Conservation (phyloP, 371 early-diverging fungal species). For the Gilbertella persicaria region DNA sequence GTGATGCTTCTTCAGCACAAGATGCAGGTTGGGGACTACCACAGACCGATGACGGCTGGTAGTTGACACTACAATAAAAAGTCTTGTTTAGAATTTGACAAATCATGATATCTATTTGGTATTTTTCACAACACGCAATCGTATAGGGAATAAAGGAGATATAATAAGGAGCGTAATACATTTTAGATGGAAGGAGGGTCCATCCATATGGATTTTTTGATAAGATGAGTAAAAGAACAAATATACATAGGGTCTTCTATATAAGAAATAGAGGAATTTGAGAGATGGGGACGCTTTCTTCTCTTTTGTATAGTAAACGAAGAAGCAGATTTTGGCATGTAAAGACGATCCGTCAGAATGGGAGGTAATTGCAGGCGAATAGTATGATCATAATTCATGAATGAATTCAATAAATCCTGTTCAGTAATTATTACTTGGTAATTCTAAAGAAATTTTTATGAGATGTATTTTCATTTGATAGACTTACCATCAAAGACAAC, state of each 20-base stretch:
- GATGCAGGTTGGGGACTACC: constrained; percentile 26
- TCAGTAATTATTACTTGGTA: constrained; percentile 11
- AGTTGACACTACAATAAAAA: neutral
- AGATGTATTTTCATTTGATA: neutral
- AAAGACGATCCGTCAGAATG: constrained; percentile 4
- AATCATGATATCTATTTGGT: neutral
- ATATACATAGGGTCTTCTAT: too few species aligned
- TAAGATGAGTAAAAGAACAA: too few species aligned
- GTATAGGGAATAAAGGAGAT: too few species aligned
- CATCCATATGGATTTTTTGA: too few species aligned
- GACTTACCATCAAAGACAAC: constrained; percentile 60
- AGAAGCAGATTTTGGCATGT: constrained; percentile 11
- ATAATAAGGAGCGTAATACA: too few species aligned
- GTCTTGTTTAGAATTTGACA: neutral
- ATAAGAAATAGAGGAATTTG: too few species aligned
- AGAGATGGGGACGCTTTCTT: too few species aligned
- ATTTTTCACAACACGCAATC: neutral
- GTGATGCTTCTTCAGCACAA: constrained; percentile 17
- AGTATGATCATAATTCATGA: constrained; percentile 5
- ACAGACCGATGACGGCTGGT: constrained; percentile 4
- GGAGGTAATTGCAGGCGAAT: constrained; percentile 3
- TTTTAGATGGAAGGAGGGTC: too few species aligned
- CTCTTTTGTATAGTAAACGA: constrained; percentile 1
- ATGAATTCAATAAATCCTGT: constrained; percentile 6
- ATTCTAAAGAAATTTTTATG: neutral